Base-by-base conservation (phyloP, 345 rosid species). In the Rhizophora mangle region DNA sequence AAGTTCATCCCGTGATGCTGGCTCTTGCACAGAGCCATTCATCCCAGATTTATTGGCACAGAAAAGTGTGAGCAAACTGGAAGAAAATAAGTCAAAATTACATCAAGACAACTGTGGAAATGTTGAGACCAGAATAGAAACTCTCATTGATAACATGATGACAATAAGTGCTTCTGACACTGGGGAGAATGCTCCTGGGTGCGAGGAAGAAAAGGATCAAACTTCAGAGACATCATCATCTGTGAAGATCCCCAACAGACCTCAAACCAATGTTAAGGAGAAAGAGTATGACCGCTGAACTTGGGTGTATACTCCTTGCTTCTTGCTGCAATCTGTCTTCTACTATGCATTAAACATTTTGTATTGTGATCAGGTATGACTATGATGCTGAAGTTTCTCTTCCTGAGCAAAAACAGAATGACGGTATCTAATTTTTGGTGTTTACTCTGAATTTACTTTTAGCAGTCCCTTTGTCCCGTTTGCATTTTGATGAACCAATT, bases 211-310 rank as follows among this genome's bases (percentile, higher is more conserved):
- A 5, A 68, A 68, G 30, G 78, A 59, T 49, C 67, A 16, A 68
- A 64, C 67, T 47, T 21, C 26, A 21, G 68, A 83, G 77, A 75
- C 78, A 15, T 76, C 82, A 55, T 83, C 84, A 46, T 71, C 85
- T 49, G 78, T 71, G 46, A 79, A 83, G 76, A 85, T 78, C 69
- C 79, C 76, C 57, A 76, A 72, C 56, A 72, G 76, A 65, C 60
- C 69, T 55, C 68, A 79, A 51, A 67, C 77, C 68, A 69, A 56
- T 36, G 43, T 54, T 6, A 78, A 79, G 77, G 78, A 69, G 59
- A 77, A 69, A 68, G 77, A 72, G 88, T 85, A 82, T 60, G 82
- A 76, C 55, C 26, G 71, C 70, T 65, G 69, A 72, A 60, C 75
- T 67, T 18, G n/a, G 61, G 67, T 26, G 59, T 61, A 3, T 5